A percentile compares a stretch with the other conserved stretches of the same genome.
These are phyloP conservation scores for Aspergillus coremiiformis DNA, from an alignment of 495 filamentous ascomycete genomes.

Conservation along the genomic window DNA sequence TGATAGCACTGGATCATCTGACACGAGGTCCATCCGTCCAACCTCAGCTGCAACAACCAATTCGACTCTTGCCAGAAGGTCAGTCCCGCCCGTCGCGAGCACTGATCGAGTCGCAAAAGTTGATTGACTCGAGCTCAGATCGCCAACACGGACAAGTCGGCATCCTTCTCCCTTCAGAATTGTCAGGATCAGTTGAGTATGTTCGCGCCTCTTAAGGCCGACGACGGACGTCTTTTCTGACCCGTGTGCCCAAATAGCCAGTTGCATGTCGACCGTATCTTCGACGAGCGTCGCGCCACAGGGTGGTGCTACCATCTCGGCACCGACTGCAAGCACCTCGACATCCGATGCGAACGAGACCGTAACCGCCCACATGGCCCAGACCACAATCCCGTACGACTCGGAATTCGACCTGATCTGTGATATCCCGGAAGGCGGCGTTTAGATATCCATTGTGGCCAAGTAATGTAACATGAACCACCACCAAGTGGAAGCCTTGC, in stretches of 20 bases:
- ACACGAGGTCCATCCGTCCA: background rate
- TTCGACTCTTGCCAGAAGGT: constrained; percentile 19
- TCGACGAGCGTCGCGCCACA: background rate
- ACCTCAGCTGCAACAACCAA: constrained; percentile 17
- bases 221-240: background rate
- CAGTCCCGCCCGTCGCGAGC: background rate
- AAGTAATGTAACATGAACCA: background rate
- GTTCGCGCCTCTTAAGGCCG: background rate
- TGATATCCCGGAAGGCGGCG: constrained; percentile 2
- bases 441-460: background rate
- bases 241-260: background rate
- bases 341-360: background rate
- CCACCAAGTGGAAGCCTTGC: background rate
- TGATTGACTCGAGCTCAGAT: constrained; percentile 2
- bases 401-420: constrained; percentile 12
- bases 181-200: constrained; percentile 17
- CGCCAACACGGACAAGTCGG: constrained; percentile 11
- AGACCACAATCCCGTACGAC: constrained; percentile 14
- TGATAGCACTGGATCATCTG: background rate
- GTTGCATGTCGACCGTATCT: constrained; percentile 1
- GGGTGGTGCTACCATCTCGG: background rate
- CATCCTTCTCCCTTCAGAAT: constrained; percentile 11
- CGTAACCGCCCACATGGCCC: background rate
- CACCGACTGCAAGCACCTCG: background rate
- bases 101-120: background rate